These are phyloP conservation scores for Massospora cicadina DNA, from an alignment of 371 early-diverging fungal genomes.

Conservation along the genomic window DNA sequence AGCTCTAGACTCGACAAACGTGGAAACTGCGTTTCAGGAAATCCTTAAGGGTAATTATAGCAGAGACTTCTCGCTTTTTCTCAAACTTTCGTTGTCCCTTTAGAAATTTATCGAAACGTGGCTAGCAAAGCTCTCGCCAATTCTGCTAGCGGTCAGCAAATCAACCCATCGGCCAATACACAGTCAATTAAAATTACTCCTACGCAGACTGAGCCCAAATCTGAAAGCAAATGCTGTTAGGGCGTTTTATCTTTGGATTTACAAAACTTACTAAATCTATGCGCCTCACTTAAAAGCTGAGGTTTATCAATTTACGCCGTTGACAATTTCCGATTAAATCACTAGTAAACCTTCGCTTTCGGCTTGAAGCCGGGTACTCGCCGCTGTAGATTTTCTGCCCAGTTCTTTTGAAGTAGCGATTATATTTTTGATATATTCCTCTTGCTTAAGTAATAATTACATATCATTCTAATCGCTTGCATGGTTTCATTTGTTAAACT, in stretches of 20 bases:
- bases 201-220: slow-evolving; percentile 34
- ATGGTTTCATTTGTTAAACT: too few species aligned
- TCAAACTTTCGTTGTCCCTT: neutral
- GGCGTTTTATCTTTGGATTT: neutral
- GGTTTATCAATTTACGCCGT: neutral
- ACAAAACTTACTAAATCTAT: neutral
- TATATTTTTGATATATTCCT: neutral
- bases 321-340: neutral
- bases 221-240: slow-evolving; percentile 58
- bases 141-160: slow-evolving; percentile 33
- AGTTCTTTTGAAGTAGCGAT: neutral
- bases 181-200: slow-evolving; percentile 53
- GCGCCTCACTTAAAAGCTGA: neutral
- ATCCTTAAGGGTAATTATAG: slow-evolving; percentile 31
- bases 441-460: neutral
- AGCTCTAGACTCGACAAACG: slow-evolving; percentile 47
- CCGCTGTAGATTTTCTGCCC: neutral
- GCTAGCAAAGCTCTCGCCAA: slow-evolving; percentile 81
- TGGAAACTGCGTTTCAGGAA: slow-evolving; percentile 44
- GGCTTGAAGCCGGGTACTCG: neutral
- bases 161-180: slow-evolving; percentile 44
- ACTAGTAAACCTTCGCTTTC: neutral
- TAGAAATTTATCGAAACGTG: slow-evolving; percentile 80
- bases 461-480: neutral
- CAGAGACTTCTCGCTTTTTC: neutral